phyloP scores from a whole-genome alignment of 805 yeast species.

The Myxozyma neglecta region DNA sequence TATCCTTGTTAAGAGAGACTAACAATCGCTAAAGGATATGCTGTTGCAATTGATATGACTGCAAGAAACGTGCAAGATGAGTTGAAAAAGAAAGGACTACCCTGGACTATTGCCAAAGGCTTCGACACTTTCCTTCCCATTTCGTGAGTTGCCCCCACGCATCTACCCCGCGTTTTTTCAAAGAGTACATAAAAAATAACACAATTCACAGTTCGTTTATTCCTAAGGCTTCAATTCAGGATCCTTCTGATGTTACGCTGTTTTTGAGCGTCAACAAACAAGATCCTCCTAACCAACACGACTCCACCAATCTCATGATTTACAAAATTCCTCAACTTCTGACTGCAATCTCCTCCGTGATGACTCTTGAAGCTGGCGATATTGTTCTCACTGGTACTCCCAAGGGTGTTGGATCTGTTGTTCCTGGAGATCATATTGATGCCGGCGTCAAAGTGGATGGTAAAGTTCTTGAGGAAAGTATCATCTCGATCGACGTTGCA shows the following conservation, averaged over 20 bases:
- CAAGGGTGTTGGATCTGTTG: conserved; percentile 86
- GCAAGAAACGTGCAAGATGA: conserved; percentile 95
- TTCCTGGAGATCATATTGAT: conserved; percentile 73
- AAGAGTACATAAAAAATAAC: not conserved
- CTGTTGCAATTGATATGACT: conserved; percentile 88
- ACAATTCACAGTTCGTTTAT: conserved; percentile 47
- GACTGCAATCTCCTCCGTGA: conserved; percentile 77
- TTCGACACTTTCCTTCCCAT: conserved; percentile 94
- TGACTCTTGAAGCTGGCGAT: conserved; percentile 91
- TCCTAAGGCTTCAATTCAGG: conserved; percentile 62
- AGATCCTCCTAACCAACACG: conserved; percentile 59
- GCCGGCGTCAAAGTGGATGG: conserved; percentile 65
- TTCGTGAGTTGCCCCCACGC: conserved; percentile 42
- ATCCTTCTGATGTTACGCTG: conserved; percentile 70
- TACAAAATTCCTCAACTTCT: conserved; percentile 82
- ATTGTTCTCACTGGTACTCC: conserved; percentile 95
- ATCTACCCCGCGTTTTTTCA: not conserved
- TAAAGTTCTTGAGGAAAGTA: conserved; percentile 51
- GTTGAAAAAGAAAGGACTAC: conserved; percentile 89
- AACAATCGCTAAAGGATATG: conserved; percentile 47
- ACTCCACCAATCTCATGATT: conserved; percentile 77
- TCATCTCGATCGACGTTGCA: conserved; percentile 53
- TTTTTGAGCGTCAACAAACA: conserved; percentile 69
- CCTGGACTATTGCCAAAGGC: conserved; percentile 96
- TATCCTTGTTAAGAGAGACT: not conserved